Conservation (phyloP, 164 flowering plant species). For the Vitis cinerea region DNA sequence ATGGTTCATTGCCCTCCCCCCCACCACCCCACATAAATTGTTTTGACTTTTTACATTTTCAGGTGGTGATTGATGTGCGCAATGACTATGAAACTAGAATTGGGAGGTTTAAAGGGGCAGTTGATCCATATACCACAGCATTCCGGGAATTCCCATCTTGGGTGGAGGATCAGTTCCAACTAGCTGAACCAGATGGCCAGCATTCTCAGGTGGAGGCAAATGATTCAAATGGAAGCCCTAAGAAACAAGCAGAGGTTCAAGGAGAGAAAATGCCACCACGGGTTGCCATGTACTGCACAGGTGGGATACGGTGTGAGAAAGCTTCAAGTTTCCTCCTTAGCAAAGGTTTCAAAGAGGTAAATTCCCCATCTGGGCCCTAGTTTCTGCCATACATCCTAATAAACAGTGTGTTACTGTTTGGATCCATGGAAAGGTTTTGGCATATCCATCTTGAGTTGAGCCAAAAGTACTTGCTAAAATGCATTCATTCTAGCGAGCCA, state of each 20-base stretch:
- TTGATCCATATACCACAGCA: slow-evolving; percentile 84
- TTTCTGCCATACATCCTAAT: background rate
- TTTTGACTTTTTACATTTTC: background rate
- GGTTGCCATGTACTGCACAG: slow-evolving; percentile 99
- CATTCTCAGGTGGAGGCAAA: slow-evolving; percentile 18
- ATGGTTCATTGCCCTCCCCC: too few species aligned
- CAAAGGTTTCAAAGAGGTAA: slow-evolving; percentile 92
- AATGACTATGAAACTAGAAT: slow-evolving; percentile 87
- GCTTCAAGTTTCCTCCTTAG: slow-evolving; percentile 90
- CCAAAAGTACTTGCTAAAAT: background rate
- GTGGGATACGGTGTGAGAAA: slow-evolving; percentile 98
- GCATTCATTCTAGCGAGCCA: background rate
- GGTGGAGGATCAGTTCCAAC: slow-evolving; percentile 65
- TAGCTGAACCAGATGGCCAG: slow-evolving; percentile 19
- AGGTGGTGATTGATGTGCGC: slow-evolving; percentile 96
- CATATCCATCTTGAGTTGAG: background rate
- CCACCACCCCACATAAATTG: background rate
- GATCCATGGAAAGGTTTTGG: too few species aligned
- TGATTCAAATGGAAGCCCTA: slow-evolving; percentile 18
- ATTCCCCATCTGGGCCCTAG: slow-evolving; percentile 7
- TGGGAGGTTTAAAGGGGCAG: slow-evolving; percentile 91
- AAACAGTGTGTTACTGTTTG: too few species aligned
- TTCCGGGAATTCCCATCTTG: slow-evolving; percentile 91
- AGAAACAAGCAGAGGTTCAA: slow-evolving; percentile 15
- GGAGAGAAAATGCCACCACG: slow-evolving; percentile 43